Conservation (phyloP, 1,284 basidiomycete genomes). For the Heimioporus retisporus region DNA sequence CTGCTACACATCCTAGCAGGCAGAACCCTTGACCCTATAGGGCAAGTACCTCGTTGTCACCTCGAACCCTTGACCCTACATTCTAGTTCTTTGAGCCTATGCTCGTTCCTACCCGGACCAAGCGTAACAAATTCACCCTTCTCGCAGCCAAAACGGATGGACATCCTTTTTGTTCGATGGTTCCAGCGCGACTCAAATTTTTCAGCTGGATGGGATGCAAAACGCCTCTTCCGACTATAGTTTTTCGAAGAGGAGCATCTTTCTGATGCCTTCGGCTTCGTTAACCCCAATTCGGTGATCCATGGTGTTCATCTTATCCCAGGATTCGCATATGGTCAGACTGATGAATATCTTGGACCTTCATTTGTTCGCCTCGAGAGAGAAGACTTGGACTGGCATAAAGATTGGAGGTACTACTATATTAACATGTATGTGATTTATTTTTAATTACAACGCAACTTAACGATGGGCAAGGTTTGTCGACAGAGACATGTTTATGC, state of each 20-base stretch:
- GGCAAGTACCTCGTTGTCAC: too few species aligned
- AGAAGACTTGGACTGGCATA: neutral
- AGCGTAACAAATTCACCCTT: too few species aligned
- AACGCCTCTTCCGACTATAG: neutral
- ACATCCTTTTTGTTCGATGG: constrained; percentile 1
- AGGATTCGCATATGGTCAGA: neutral
- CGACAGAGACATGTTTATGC: constrained; percentile 3
- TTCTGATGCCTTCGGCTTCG: neutral
- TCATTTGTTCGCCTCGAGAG: neutral
- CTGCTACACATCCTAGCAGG: too few species aligned
- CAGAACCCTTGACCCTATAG: too few species aligned
- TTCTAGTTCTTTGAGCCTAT: too few species aligned
- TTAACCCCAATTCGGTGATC: neutral
- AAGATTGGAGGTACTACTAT: constrained; percentile 1
- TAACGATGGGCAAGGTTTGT: neutral
- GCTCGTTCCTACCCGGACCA: too few species aligned
- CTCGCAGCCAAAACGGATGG: constrained; percentile 2
- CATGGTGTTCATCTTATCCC: neutral
- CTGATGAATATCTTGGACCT: neutral
- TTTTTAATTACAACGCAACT: neutral
- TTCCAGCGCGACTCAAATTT: neutral
- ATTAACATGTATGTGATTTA: neutral
- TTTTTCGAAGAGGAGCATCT: constrained; percentile 1
- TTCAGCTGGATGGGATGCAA: neutral
- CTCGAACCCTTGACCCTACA: too few species aligned